phyloP scores from a whole-genome alignment of 768 basidiomycete genomes.

The Cystobasidium onofrii region DNA sequence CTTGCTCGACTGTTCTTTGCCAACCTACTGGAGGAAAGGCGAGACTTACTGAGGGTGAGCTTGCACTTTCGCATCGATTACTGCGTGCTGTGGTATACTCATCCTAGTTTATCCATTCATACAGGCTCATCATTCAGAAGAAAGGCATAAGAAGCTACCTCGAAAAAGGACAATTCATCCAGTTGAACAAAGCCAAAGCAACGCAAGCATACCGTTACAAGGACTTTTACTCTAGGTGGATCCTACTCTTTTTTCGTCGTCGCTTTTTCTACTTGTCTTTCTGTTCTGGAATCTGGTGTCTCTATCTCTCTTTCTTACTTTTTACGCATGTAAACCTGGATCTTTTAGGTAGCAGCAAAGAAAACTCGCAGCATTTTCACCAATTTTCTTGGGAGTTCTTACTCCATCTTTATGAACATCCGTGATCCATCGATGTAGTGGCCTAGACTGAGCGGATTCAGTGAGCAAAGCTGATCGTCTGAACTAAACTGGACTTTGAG shows the following conservation, averaged over 20 bases:
- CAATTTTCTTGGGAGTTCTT: not conserved
- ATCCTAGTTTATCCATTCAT: not conserved
- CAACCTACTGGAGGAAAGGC: slow-evolving; percentile 98
- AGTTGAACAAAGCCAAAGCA: not conserved
- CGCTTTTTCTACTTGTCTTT: not conserved
- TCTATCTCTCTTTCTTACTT: not conserved
- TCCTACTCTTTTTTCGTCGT: not conserved
- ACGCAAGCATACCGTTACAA: not conserved
- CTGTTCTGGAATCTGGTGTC: not conserved
- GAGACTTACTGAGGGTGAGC: slow-evolving; percentile 89
- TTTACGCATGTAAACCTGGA: not conserved
- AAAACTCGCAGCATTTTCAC: not conserved
- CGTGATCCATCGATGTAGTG: too few species aligned
- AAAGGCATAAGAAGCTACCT: too few species aligned
- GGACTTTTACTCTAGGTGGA: not conserved
- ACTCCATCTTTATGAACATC: too few species aligned
- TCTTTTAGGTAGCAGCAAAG: not conserved
- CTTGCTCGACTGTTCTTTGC: slow-evolving; percentile 89
- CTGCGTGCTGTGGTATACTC: not conserved
- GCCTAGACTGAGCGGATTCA: too few species aligned
- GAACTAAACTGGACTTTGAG: too few species aligned
- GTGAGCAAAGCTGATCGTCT: too few species aligned
- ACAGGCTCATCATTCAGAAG: slow-evolving; percentile 93
- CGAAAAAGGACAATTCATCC: too few species aligned
- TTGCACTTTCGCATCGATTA: not conserved